These are phyloP conservation scores for Chaetomium sp. DNA, from an alignment of 2,329 filamentous ascomycete genomes.

Conservation along the genomic window DNA sequence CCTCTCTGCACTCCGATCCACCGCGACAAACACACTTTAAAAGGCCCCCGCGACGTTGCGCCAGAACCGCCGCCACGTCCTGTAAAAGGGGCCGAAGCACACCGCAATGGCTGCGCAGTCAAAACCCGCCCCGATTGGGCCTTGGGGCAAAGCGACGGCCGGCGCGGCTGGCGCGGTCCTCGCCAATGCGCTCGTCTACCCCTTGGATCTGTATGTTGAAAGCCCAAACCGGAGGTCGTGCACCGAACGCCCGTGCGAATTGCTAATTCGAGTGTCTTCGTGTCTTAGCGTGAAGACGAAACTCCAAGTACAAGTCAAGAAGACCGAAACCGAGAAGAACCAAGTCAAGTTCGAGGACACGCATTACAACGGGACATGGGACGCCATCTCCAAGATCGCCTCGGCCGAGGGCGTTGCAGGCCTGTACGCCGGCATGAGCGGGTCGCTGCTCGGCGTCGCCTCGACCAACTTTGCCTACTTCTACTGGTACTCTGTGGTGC, in stretches of 20 bases:
- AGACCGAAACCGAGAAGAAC: slow-evolving; percentile 37
- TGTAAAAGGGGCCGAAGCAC: slow-evolving; percentile 4
- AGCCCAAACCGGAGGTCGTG: no score
- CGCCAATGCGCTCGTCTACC: slow-evolving; percentile 92
- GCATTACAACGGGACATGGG: slow-evolving; percentile 81
- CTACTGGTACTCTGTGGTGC: slow-evolving; percentile 93
- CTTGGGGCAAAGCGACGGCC: slow-evolving; percentile 89
- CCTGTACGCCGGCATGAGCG: slow-evolving; percentile 82
- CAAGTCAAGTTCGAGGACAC: slow-evolving; percentile 40
- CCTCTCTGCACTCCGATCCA: background rate
- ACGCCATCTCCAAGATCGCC: slow-evolving; percentile 81
- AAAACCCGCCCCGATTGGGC: slow-evolving; percentile 67
- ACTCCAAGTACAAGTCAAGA: slow-evolving; percentile 87
- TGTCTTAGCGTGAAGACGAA: slow-evolving; percentile 82
- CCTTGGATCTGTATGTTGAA: slow-evolving; percentile 78
- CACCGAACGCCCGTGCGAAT: background rate
- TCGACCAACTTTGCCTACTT: slow-evolving; percentile 99
- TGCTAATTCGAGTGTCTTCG: slow-evolving; percentile 2
- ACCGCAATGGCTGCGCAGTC: slow-evolving; percentile 47
- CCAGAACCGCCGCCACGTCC: slow-evolving; percentile 1
- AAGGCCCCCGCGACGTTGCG: background rate
- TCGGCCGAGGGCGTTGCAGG: slow-evolving; percentile 72
- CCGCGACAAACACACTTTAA: background rate
- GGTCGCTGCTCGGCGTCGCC: slow-evolving; percentile 82
- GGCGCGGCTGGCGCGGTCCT: slow-evolving; percentile 89